Evolutionary conservation across 1,284 basidiomycete species (phyloP), one percentile per base, ranked within the genome.

Genomic region (Anthracocystis panici-leucophaei): DNA sequence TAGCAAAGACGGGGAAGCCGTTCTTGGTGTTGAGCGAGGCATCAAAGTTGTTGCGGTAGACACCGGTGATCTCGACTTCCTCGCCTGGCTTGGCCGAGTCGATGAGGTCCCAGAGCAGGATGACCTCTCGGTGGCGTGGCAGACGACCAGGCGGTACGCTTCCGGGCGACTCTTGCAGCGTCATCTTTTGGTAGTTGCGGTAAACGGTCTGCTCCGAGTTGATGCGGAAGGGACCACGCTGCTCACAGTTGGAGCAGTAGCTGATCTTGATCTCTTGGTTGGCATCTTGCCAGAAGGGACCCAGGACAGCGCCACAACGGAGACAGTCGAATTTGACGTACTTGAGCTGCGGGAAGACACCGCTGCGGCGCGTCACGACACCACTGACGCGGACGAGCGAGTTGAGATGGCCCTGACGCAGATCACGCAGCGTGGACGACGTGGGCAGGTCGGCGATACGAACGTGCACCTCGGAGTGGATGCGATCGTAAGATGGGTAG

Each of bases 131-230:
- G 86, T 99, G 96, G 57, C 96, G 89, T 10, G 96, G 96, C 14
- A 99, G 89, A 81, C 96, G 93, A 86, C 96, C 96, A 18, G 96
- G 95, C 54, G 96, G 97, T 3, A 99, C 96, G 4, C 93, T 94
- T 2, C 96, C 97, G n/a, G 96, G 96, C 14, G 94, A 95, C 86
- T 99, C 97, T 84, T 99, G 96, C 46, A 99, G 87, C 3, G 96
- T 98, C 93, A 99, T 93, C 87, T 94, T 97, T 86, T 99, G 97
- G 85, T 97, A 99, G 86, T 99, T 99, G 64, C 97, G 90, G 86
- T 99, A 99, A 4, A 99, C 91, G 0, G 97, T 99, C 93, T 99
- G 94, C 84, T 98, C 95, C 38, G 95, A 96, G 85, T 99, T 99
- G 84, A 99, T 92, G 1, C 90, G 89, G 88, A 99, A 99, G 2